Evolutionary conservation across 495 filamentous ascomycete species (phyloP), one percentile per base, ranked within the genome.

Genomic region (Usnea hakonensis): DNA sequence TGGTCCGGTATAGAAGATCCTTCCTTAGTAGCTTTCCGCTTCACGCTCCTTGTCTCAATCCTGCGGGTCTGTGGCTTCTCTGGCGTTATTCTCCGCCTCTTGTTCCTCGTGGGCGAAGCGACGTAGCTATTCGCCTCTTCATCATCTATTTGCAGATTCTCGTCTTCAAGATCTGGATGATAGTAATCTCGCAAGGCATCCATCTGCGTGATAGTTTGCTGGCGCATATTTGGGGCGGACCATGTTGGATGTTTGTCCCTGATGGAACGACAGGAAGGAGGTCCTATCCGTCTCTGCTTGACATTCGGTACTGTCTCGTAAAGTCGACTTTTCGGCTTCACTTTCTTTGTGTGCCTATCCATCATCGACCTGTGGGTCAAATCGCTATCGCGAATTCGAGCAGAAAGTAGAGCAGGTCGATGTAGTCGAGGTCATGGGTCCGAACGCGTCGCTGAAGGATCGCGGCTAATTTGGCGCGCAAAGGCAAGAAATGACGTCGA

Each of bases 181-280:
- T 61, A 64, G 7, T 57, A 33, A 14, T 21, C 44, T 23, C 21
- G 44, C 16, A 70, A 64, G 41, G 63, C 66, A 26, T 61, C 62
- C 50, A 72, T 71, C 44, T 72, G 70, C 11, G 70, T 72, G 19
- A 72, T 67, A 8, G 70, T 72, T 46, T 70, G 65, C 57, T 72
- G 70, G 28, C 55, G 43, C 44, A 57, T 58, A 32, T 36, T 62
- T 60, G 60, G 60, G 26, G 64, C 54, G 23, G 64, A 64, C 50
- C 58, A 60, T 59, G 60, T n/a, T 55, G 58, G 53, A 33, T 38
- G 33, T 13, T 36, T 44, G 26, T 57, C 50, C 14, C 28, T 62
- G 30, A 64, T 54, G 8, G 41, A 57, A 28, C 40, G 55, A 5
- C 44, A 50, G 5, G 10, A 46, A 37, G 66, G 11, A 16, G 46